Base-by-base conservation (phyloP, 2,329 filamentous ascomycete species). In the Beauveria sp. region DNA sequence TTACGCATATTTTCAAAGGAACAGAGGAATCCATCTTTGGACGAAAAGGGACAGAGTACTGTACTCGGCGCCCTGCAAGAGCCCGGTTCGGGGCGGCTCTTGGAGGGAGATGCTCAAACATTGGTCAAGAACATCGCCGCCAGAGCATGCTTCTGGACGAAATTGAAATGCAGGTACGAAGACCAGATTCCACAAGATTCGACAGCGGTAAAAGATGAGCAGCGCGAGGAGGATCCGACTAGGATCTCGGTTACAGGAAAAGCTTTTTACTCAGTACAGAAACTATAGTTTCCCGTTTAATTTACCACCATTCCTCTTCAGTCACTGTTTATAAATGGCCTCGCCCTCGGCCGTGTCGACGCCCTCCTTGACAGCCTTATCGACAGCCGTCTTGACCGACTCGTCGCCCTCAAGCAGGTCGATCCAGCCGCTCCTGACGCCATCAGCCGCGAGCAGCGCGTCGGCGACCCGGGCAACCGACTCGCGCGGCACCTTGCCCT, bases 381-480 rank as follows among this genome's bases (percentile, higher is more conserved):
- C 69, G 0, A 86, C 82, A 0, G 79, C 83, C 3, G 68, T 68
- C 8, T 73, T 73, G 0, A 79, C 69, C 2, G 79, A 77, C 64
- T 83, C 80, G 0, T 80, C 74, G 0, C 84, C 83, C 64, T 83
- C 78, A 5, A 83, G 66, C 68, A 85, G 71, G 68, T 86, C 84
- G 34, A 85, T 64, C 82, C 83, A 86, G 14, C 70, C 71, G 57
- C 74, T 83, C 73, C 75, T 77, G 26, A 79, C 70, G 6, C 75
- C 75, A 1, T 77, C 77, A 0, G 72, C 71, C 1, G 80, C 83
- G 55, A 89, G 75, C 64, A 87, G 74, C 65, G 79, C 74, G 10
- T 82, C 82, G 1, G 83, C 80, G 3, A 85, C 77, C 61, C 77
- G 72, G 7, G 87, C 88, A 10, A 89, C 86, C 67, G 83, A 80